These are phyloP conservation scores for Crithidia sp. DNA, from an alignment of 208 protist genomes.

Conservation along the genomic window DNA sequence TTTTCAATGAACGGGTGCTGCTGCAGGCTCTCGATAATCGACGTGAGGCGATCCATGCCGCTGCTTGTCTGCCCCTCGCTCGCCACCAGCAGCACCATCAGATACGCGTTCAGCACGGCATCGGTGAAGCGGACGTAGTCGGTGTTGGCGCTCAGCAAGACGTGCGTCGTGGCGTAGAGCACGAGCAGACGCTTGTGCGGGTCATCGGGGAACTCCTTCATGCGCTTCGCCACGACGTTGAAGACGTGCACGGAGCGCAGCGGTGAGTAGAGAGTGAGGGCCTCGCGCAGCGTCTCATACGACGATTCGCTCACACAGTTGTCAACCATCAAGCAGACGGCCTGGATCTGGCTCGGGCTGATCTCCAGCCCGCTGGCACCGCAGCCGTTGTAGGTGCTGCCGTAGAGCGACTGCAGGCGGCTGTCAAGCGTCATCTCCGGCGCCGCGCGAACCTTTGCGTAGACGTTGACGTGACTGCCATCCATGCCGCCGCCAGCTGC, in stretches of 20 bases:
- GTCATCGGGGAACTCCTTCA: slow-evolving; percentile 79
- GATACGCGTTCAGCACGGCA: slow-evolving; percentile 69
- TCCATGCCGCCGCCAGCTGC: slow-evolving; percentile 28
- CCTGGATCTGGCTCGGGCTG: slow-evolving; percentile 72
- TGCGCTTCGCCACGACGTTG: slow-evolving; percentile 82
- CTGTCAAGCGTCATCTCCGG: slow-evolving; percentile 75
- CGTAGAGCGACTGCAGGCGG: slow-evolving; percentile 70
- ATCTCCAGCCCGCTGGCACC: slow-evolving; percentile 65
- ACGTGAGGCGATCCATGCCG: slow-evolving; percentile 69
- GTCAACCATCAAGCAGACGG: slow-evolving; percentile 73
- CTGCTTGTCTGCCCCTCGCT: slow-evolving; percentile 66
- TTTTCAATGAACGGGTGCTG: slow-evolving; percentile 66
- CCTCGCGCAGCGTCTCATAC: slow-evolving; percentile 57
- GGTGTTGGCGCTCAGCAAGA: slow-evolving; percentile 60
- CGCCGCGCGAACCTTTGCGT: slow-evolving; percentile 52
- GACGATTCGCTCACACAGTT: slow-evolving; percentile 66
- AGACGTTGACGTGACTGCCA: slow-evolving; percentile 34
- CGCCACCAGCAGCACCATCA: slow-evolving; percentile 82
- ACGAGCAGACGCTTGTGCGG: slow-evolving; percentile 83
- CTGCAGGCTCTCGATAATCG: slow-evolving; percentile 77
- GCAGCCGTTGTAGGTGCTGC: slow-evolving; percentile 75
- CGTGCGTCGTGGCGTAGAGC: slow-evolving; percentile 77
- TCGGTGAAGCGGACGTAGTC: slow-evolving; percentile 59
- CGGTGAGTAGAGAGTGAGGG: slow-evolving; percentile 67
- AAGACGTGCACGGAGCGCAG: slow-evolving; percentile 77